Conservation (phyloP, 805 yeast species). For the Metschnikowia chrysomelidarum region DNA sequence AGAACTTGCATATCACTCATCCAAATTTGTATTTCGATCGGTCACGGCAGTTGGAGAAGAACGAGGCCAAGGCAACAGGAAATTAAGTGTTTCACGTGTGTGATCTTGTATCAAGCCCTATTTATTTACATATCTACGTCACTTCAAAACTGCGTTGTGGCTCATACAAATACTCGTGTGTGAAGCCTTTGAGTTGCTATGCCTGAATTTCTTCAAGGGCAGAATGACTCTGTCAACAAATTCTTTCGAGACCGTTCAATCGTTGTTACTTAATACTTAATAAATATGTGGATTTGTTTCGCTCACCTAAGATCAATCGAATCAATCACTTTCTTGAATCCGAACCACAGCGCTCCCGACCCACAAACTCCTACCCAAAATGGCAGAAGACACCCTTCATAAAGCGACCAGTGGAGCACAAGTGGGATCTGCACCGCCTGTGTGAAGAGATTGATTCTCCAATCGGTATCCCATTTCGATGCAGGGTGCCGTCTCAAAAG, state of each 20-base stretch:
- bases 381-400: constrained; percentile 44
- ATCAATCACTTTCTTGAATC: constrained; percentile 34
- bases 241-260: too few relatives aligned
- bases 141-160: too few relatives aligned
- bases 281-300: too few relatives aligned
- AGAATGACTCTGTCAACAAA: too few relatives aligned
- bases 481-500: constrained; percentile 40
- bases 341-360: constrained; percentile 44
- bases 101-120: too few relatives aligned
- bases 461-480: constrained; percentile 33
- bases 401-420: constrained; percentile 44
- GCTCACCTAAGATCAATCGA: constrained; percentile 30
- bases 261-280: not conserved
- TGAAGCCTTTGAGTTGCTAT: not conserved
- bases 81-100: not conserved
- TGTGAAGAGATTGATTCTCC: constrained; percentile 36
- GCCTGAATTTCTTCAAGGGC: too few relatives aligned
- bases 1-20: constrained; percentile 67
- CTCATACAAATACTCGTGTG: too few relatives aligned
- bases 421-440: constrained; percentile 42
- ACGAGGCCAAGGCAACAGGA: constrained; percentile 14
- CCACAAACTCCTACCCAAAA: constrained; percentile 50
- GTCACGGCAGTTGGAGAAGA: constrained; percentile 53
- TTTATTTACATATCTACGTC: too few relatives aligned
- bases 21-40: constrained; percentile 89